Evolutionary conservation across 2,329 filamentous ascomycete species (phyloP).

Genomic region (Colletotrichum sp.): DNA sequence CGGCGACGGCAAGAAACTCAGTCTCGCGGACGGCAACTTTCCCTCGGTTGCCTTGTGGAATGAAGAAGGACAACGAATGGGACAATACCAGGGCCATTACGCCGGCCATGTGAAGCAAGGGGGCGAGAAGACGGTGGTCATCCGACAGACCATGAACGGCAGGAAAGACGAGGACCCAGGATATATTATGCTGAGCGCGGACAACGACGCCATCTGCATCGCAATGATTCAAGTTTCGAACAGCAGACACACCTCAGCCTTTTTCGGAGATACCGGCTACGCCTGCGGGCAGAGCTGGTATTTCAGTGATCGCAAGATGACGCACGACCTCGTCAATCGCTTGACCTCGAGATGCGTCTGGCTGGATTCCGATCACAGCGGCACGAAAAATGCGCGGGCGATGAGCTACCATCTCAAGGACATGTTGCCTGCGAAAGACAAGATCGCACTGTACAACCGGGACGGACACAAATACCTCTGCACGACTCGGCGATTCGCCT

Average conservation of each 20-base stretch:
- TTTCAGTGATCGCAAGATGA: slow-evolving; percentile 20
- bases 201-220: slow-evolving; percentile 26
- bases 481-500: slow-evolving; percentile 25
- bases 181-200: slow-evolving; percentile 26
- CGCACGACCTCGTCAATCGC: slow-evolving; percentile 6
- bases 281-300: slow-evolving; percentile 27
- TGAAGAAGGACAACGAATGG: slow-evolving; percentile 19
- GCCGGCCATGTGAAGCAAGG: not conserved
- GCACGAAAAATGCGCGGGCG: slow-evolving; percentile 20
- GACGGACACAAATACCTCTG: slow-evolving; percentile 17
- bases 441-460: slow-evolving; percentile 18
- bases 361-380: not conserved
- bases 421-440: slow-evolving; percentile 17
- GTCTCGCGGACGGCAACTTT: slow-evolving; percentile 1
- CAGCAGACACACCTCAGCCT: slow-evolving; percentile 5
- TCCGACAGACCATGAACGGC: slow-evolving; percentile 15
- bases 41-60: slow-evolving; percentile 23
- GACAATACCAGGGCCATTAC: slow-evolving; percentile 8
- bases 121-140: not conserved
- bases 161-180: not conserved
- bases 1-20: not conserved
- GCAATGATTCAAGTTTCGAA: slow-evolving; percentile 23
- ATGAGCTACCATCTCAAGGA: slow-evolving; percentile 27
- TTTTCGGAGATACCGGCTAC: slow-evolving; percentile 25
- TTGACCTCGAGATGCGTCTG: slow-evolving; percentile 21